Evolutionary conservation across 805 yeast species (phyloP), one percentile per base, ranked within the genome.

Genomic region (Allodekkera sacchari): DNA sequence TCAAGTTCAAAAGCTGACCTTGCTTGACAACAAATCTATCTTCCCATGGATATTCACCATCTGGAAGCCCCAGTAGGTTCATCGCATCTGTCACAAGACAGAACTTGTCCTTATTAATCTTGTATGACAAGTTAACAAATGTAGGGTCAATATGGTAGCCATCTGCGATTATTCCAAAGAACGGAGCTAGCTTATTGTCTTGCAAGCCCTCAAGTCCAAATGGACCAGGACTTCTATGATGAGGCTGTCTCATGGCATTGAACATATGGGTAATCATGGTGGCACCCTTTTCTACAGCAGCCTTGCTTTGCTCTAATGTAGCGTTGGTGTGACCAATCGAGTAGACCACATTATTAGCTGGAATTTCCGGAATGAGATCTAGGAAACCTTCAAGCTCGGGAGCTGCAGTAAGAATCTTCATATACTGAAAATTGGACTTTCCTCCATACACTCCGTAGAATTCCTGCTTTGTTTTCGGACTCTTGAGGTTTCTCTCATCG

Each of bases 201-300:
- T 15, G 21, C 5, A 36, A 9, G 14, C 23, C 23, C 27, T 30
- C 55, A 21, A 72, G 54, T 3, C 79, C 80, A 22, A 71, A 62
- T 14, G 71, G 66, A 10, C 79, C 77, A 8, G 69, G 71, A 31
- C 71, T 70, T 42, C 80, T 55, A 44, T 72, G 78, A 43, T 71
- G 77, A 6, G 74, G 74, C 29, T 47, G 58, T 3, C 75, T 74
- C 80, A 73, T 73, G 41, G 80, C 80, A 42, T 73, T 73, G 52
- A 68, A 73, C 32, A 73, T 57, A 44, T 73, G 80, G 4, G 80
- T 73, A 34, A 73, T 57, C 77, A 73, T 71, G n/a, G 65, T 44
- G 11, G 76, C 74, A 16, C 79, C 79, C n/a, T 55, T 42, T 15
- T 54, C 48, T 22, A 72, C 53, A 0, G 78, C 78, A 32, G 59